Evolutionary conservation across 805 yeast genomes (phyloP).

Genomic region (Nakazawaea molendinolei): DNA sequence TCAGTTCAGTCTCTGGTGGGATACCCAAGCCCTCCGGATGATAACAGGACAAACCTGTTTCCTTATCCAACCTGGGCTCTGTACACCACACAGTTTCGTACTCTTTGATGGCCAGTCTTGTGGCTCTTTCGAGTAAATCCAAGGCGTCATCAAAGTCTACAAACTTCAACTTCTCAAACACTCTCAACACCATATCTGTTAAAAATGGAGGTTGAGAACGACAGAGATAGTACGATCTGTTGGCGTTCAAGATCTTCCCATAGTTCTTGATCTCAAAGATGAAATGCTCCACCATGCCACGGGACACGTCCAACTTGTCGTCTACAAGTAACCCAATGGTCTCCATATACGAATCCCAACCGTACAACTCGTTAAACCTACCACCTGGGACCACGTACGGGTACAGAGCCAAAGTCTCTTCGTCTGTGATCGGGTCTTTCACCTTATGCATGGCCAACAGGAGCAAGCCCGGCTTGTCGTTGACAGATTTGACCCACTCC

Average conservation of each 20-base stretch:
- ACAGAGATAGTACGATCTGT: conserved; percentile 82
- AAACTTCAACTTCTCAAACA: conserved; percentile 46
- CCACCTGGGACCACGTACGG: conserved; percentile 98
- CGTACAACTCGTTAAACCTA: conserved; percentile 90
- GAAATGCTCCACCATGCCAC: conserved; percentile 89
- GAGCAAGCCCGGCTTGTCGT: conserved; percentile 78
- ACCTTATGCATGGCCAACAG: conserved; percentile 63
- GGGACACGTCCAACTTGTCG: conserved; percentile 55
- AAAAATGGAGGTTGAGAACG: conserved; percentile 96
- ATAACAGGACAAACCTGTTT: conserved; percentile 79
- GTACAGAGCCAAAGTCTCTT: conserved; percentile 48
- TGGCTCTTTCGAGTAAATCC: conserved; percentile 59
- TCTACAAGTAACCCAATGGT: conserved; percentile 74
- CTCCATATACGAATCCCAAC: conserved; percentile 97
- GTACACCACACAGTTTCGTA: conserved; percentile 76
- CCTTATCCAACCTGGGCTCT: conserved; percentile 64
- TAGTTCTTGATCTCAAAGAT: conserved; percentile 85
- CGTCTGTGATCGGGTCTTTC: conserved; percentile 32
- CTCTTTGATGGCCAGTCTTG: conserved; percentile 78
- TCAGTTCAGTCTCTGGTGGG: conserved; percentile 93
- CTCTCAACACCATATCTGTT: conserved; percentile 81
- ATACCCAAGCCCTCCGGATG: conserved; percentile 90
- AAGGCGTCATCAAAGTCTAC: conserved; percentile 36
- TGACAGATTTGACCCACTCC: conserved; percentile 68
- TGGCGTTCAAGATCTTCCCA: conserved; percentile 91